Evolutionary conservation across 768 basidiomycete species (phyloP), one percentile per base, ranked within the genome.

Genomic region (Strobilomyces echinocephalus): DNA sequence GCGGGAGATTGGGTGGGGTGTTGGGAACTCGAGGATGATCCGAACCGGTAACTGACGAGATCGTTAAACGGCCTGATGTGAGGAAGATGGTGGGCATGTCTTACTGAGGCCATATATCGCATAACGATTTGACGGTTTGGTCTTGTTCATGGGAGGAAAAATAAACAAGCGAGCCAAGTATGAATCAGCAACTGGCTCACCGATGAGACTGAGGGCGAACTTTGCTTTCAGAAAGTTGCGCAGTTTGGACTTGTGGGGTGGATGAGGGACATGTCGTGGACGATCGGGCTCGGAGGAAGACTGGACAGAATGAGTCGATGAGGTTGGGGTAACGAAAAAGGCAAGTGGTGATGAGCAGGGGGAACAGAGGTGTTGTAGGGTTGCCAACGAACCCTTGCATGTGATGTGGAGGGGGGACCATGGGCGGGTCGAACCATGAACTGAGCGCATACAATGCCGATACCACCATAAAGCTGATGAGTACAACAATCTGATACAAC

Each of bases 71-170:
- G 53, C 60, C 67, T 63, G 60, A 72, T 54, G 74, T 70, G 53
- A 77, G 59, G 65, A 83, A 89, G 15, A 79, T 76, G 26, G 63
- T 45, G 1, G 89, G 88, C 24, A 91, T 84, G 62, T 88, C 82
- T 63, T 89, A 82, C 2, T 83, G 82, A 35, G 77, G 83, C 89
- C 89, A 91, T 69, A 88, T 86, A 59, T 91, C 87, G 64, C 79
- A 83, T 50, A 91, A 69, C 4, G 82, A 84, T 62, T 84, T 86
- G 54, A 90, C 83, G 36, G 88, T 83, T 80, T 88, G 85, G 74
- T 91, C 88, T 91, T 67, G 38, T 48, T 54, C 11, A 26, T 42
- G 40, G 20, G 55, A 39, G 34, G 45, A 20, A 46, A 44, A n/a
- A 56, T 59, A 47, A 68, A 42, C 46, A 52, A 15, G 52, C 10